Percentiles rank a stretch among this genome's conserved stretches.
Conservation (phyloP, 2,329 filamentous ascomycete genomes). For the Alternaria rosae region DNA sequence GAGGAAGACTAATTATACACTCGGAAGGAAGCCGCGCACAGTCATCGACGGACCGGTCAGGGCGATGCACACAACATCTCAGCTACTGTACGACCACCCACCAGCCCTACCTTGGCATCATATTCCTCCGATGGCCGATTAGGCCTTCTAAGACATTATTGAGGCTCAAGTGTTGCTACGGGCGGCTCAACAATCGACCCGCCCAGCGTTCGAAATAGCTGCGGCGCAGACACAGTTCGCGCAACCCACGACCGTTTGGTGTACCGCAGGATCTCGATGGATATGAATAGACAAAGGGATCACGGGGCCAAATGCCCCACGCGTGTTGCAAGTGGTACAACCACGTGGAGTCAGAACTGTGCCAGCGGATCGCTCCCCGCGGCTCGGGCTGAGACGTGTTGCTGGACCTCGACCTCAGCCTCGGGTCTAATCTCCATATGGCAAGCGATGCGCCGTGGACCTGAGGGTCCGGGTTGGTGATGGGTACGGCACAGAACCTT, state of each 20-base stretch:
- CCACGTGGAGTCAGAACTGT: constrained; percentile 7
- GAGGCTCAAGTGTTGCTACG: constrained; percentile 1
- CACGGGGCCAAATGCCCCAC: background rate
- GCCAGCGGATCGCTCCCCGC: background rate
- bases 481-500: background rate
- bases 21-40: background rate
- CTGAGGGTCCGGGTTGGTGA: background rate
- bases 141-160: constrained; percentile 1
- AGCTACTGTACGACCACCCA: background rate
- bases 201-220: constrained; percentile 1
- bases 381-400: background rate
- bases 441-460: background rate
- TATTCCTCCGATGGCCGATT: background rate
- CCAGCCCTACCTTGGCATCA: constrained; percentile 1
- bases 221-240: background rate
- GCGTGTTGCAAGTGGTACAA: background rate
- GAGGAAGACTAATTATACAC: background rate
- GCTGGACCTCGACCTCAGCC: constrained; percentile 4
- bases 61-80: background rate
- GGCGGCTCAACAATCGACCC: background rate
- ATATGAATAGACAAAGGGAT: constrained; percentile 10
- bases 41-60: background rate
- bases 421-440: background rate
- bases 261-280: background rate
- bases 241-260: background rate